Conservation (phyloP, 805 yeast genomes). For the Lipomyces orientalis region DNA sequence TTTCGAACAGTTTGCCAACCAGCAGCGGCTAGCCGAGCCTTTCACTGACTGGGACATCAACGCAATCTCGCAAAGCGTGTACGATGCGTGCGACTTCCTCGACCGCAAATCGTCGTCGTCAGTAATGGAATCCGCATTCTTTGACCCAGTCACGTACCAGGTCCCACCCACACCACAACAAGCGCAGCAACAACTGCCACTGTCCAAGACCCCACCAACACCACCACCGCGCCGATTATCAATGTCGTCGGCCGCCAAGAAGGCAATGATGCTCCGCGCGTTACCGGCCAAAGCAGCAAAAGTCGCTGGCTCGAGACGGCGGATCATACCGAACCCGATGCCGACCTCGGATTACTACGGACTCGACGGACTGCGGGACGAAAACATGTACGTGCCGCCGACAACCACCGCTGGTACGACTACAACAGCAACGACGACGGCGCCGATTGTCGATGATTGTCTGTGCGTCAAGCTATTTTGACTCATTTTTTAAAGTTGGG, state of each 20-base stretch:
- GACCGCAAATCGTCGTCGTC: not conserved
- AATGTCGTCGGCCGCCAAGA: not conserved
- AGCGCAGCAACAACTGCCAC: not conserved
- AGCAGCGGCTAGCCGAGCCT: not conserved
- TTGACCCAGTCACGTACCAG: not conserved
- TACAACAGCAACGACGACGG: not conserved
- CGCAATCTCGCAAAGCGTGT: not conserved
- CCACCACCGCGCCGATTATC: not conserved
- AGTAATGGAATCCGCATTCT: not conserved
- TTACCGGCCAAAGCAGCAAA: not conserved
- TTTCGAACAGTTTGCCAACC: not conserved
- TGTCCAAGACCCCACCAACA: not conserved
- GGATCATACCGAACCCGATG: not conserved
- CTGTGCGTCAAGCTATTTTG: not conserved
- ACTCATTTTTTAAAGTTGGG: not conserved
- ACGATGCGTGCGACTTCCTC: not conserved
- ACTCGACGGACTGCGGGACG: not conserved
- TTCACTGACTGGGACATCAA: not conserved
- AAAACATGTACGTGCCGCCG: not conserved
- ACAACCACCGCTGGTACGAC: too few relatives aligned
- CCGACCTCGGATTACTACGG: not conserved
- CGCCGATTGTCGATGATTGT: not conserved
- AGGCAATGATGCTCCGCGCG: constrained; percentile 2
- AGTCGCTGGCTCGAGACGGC: not conserved
- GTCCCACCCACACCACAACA: not conserved